These are phyloP conservation scores for Meyerozyma elateridarum DNA, from an alignment of 1,139 yeast species.

Conservation along the genomic window DNA sequence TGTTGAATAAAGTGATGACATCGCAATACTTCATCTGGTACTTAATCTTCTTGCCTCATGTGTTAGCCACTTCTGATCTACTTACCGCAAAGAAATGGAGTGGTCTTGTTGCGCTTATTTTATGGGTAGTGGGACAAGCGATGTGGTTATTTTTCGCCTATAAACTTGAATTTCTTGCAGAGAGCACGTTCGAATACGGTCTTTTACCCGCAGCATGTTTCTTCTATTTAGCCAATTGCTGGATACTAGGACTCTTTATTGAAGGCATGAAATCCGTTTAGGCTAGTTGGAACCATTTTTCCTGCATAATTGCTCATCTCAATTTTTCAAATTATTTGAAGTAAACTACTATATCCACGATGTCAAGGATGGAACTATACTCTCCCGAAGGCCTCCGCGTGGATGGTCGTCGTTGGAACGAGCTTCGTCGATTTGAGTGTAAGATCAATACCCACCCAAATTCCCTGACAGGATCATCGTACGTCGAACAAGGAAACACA, in stretches of 20 bases:
- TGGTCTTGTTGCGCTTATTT: constrained; percentile 35
- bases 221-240: constrained; percentile 68
- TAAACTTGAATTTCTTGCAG: constrained; percentile 75
- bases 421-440: constrained; percentile 76
- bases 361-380: constrained; percentile 74
- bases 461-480: constrained; percentile 89
- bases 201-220: constrained; percentile 55
- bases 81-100: constrained; percentile 16
- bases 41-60: constrained; percentile 75
- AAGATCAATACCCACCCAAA: constrained; percentile 82
- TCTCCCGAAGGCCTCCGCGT: constrained; percentile 91
- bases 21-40: constrained; percentile 95
- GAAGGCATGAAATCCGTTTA: constrained; percentile 17
- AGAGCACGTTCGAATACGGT: constrained; percentile 57
- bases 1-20: constrained; percentile 91
- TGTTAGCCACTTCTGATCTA: constrained; percentile 42
- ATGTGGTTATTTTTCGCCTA: constrained; percentile 79
- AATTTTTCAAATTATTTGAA: constrained; percentile 1
- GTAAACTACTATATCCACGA: constrained; percentile 31
- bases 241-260: constrained; percentile 57
- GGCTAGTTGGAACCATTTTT: too few species aligned
- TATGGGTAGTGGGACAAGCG: constrained; percentile 74
- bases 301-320: constrained; percentile 2
- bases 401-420: constrained; percentile 96
- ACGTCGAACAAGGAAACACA: constrained; percentile 88